Evolutionary conservation across 306 rosid species (phyloP), one percentile per base, ranked within the genome.

Genomic region (Hippophae tibetana): DNA sequence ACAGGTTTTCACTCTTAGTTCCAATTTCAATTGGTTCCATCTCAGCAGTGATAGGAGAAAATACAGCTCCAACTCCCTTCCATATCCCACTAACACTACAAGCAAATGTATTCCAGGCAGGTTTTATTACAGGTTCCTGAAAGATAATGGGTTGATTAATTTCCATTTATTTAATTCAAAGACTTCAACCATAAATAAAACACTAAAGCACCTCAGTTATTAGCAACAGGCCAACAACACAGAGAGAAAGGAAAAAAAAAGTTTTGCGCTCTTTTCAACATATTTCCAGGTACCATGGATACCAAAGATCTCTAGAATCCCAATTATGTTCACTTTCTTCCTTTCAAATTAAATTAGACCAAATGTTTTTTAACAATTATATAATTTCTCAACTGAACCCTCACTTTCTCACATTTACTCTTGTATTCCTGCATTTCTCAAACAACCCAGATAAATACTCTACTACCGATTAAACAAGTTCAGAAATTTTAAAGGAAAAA

Each of bases 51-150:
- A 85, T 75, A 45, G 98, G 96, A 64, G 98, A 87, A 75, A 87
- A 92, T 50, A 87, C 95, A 5, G 98, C 89, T 43, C 98, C 96
- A 49, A 92, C 95, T 44, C 98, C 98, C 70, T 83, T 85, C 98
- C 98, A 92, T 68, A 87, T 85, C 70, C 98, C 96, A 64, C 87
- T 85, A 54, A 92, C 79, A 78, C 98, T 92, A 62, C 98, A 87
- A 56, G 86, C 74, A 73, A 92, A 92, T 58, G 98, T 92, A 67
- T 72, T 81, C 98, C 98, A 92, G n/a, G 31, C 64, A 38, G 98
- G 98, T 72, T 52, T 83, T 76, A 92, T 83, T 10, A 87, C 98
- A 12, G 98, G 98, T 71, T 92, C 98, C 98, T 92, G 83, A 81
- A 70, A 81, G 61, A 67, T 50, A 27, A 54, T 43, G 38, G 38